These are phyloP conservation scores for Podospora appendiculata DNA, from an alignment of 495 filamentous ascomycete genomes.

Conservation along the genomic window DNA sequence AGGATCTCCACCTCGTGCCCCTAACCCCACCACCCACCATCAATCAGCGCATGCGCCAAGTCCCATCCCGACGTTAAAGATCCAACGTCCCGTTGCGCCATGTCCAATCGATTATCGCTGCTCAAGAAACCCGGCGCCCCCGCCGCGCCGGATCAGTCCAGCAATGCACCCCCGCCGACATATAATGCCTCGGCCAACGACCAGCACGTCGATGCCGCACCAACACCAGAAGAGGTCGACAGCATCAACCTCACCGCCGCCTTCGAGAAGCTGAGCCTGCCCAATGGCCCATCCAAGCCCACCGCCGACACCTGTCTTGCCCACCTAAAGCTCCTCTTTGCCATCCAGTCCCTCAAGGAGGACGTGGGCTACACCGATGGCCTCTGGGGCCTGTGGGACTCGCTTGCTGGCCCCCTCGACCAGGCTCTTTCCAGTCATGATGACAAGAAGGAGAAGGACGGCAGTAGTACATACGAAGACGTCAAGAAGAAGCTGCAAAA, in stretches of 20 bases:
- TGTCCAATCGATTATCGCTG: too few relatives aligned
- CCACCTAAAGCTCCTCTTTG: conserved; percentile 70
- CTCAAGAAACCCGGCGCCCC: too few relatives aligned
- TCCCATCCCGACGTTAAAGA: too few relatives aligned
- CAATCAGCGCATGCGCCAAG: too few relatives aligned
- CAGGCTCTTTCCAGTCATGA: background rate
- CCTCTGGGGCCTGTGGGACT: conserved; percentile 56
- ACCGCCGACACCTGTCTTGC: conserved; percentile 50
- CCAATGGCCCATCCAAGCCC: conserved; percentile 15
- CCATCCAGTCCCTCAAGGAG: conserved; percentile 61
- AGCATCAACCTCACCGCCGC: conserved; percentile 29
- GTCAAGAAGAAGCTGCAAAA: conserved; percentile 13
- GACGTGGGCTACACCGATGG: conserved; percentile 54
- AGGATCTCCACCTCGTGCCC: too few relatives aligned
- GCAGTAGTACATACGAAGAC: conserved; percentile 11
- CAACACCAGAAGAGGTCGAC: background rate
- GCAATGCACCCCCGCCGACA: background rate
- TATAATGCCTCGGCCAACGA: background rate
- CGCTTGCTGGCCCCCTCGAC: conserved; percentile 26
- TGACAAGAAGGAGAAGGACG: conserved; percentile 9
- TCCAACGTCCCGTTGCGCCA: too few relatives aligned
- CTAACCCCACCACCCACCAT: too few relatives aligned
- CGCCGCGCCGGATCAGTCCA: too few relatives aligned
- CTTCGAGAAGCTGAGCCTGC: conserved; percentile 32
- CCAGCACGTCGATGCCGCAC: background rate